phyloP scores from a whole-genome alignment of 352 stramenopile species.

The Phytophthora kernoviae region DNA sequence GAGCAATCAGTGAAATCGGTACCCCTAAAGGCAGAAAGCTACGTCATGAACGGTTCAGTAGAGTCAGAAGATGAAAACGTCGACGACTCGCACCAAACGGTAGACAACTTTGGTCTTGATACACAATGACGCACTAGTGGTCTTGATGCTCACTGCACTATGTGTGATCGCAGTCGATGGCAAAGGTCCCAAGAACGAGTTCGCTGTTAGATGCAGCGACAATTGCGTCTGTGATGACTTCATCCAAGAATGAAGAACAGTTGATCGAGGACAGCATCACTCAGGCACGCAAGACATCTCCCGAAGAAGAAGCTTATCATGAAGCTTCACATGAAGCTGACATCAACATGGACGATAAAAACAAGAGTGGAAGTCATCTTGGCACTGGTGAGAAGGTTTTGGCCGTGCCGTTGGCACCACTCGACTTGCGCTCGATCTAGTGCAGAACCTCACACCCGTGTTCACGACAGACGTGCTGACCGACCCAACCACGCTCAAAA shows the following conservation, averaged over 20 bases:
- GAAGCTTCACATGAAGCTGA: constrained; percentile 6
- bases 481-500: constrained; percentile 73
- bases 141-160: neutral
- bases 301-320: neutral
- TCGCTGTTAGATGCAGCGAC: constrained; percentile 29
- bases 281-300: constrained; percentile 1
- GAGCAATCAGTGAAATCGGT: neutral
- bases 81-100: constrained; percentile 1
- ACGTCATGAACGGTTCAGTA: constrained; percentile 3
- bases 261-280: constrained; percentile 8
- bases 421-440: constrained; percentile 53
- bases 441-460: constrained; percentile 74
- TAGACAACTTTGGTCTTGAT: neutral
- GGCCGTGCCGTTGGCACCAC: constrained; percentile 23
- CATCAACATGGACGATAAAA: neutral
- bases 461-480: constrained; percentile 84
- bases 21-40: constrained; percentile 4
- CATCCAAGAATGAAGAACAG: constrained; percentile 3
- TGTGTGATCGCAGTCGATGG: neutral
- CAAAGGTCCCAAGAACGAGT: constrained; percentile 2
- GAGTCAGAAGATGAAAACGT: constrained; percentile 6
- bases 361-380: neutral
- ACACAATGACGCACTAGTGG: too few relatives aligned
- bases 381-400: constrained; percentile 21
- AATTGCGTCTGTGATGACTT: constrained; percentile 16